Base-by-base conservation (phyloP, 495 filamentous ascomycete species). In the Talaromyces wortmannii region DNA sequence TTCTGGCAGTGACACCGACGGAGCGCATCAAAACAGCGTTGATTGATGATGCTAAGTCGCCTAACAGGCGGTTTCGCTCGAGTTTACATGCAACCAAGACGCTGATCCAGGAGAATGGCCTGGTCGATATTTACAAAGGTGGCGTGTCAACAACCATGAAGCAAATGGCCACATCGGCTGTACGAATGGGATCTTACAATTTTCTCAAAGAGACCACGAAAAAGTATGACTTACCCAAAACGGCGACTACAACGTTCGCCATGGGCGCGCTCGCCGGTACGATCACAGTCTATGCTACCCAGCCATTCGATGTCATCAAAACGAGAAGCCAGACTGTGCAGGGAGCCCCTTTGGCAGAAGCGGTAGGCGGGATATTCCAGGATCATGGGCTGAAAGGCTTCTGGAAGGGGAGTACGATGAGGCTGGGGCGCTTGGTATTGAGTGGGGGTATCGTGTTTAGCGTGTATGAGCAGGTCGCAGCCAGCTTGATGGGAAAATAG, bases 301-400 rank as follows among this genome's bases (percentile, higher is more conserved):
- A 86, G 69, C 84, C 84, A 2, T 86, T 87, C 64, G 84, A 88
- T 61, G 81, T 79, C 2, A 72, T 88, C 43, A 86, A 88, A 68
- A 87, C 85, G 6, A 68, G 81, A 50, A 75, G 75, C 29, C 84
- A 88, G 69, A 77, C 77, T 58, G 78, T 78, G 3, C 56, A 66
- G 12, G 71, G 71, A 2, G 78, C 78, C 17, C 74, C 75, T 13
- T 78, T 78, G 7, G 57, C 68, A n/a, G 77, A 85, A 31, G 83
- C 82, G 5, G 66, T 80, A n/a, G 62, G 65, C 47, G 72, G 71
- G 44, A 71, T 88, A 0, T 57, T 78, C 46, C 61, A 61, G 0
- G 82, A 85, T 60, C 76, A 78, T 61, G 85, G 83, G 0, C 54
- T 86, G 0, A 66, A 68, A 32, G 83, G 78, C 0, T 83, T 87